Base-by-base conservation (phyloP, 371 early-diverging fungal genomes). In the Rhizopus arrhizus region DNA sequence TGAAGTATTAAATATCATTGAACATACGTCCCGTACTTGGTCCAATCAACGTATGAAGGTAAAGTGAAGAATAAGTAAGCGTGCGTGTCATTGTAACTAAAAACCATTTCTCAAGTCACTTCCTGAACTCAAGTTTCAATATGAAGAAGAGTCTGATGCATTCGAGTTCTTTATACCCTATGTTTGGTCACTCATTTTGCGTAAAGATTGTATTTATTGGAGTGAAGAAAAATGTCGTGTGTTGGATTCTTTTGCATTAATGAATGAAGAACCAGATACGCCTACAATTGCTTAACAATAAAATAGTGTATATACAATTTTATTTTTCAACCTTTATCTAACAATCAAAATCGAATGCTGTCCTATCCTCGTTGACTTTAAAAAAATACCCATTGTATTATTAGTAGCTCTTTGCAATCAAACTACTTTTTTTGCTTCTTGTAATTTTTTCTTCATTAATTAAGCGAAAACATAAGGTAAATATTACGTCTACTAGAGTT, bases 121-220 rank as follows among this genome's bases (percentile, higher is more conserved):
- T 36, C 81, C 85, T 1, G 82, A 83, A 36, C 72, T 90, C 49
- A 86, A 85, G 62, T 89, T 89, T 58, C 77, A 85, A 57, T 89
- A 87, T 62, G 84, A 88, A 56, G 86, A 88, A 67, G 85, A 85
- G 32, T 66, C 71, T 46, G 83, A 85, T 53, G 77, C 84, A 5
- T 79, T 66, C 56, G 78, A 82, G 42, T 91, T 91, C 59, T 88
- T 87, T 71, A 75, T 87, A 47, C 89, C 90, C 1, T 90, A 88
- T 67, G 82, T 87, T 5, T 91, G 91, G 91, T 81, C 83, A 5
- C 50, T 88, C 4, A 67, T 85, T 32, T 80, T 86, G 63, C 66
- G 82, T 38, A 78, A 78, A 40, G 73, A 74, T 29, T 84, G 83
- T 67, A 84, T 89, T 49, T 85, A 87, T 51, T 90, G 90, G 90